Percentiles rank a stretch among this genome's conserved stretches.
Evolutionary conservation across 495 filamentous ascomycete species (phyloP).

Genomic region (Hapsidospora chrysogenum): DNA sequence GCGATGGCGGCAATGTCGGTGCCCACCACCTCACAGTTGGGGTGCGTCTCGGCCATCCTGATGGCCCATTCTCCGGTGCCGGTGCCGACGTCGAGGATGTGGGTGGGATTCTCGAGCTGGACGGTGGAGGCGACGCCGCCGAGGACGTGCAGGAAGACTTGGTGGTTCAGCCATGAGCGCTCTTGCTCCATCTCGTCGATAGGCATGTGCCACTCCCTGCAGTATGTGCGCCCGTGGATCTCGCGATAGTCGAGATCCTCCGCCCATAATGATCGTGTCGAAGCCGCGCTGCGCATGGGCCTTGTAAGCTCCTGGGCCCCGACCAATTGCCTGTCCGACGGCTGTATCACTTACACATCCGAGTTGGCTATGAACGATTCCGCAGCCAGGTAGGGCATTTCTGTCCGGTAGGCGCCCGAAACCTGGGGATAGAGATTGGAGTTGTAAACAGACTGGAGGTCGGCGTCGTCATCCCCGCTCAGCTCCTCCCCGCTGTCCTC

Average conservation of each 20-base stretch:
- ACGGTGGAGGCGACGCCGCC: slow-evolving; percentile 41
- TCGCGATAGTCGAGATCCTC: slow-evolving; percentile 35
- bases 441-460: not conserved
- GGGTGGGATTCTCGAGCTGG: slow-evolving; percentile 31
- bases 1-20: slow-evolving; percentile 50
- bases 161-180: slow-evolving; percentile 49
- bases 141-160: slow-evolving; percentile 45
- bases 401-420: too few species aligned
- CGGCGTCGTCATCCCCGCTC: not conserved
- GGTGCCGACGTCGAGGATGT: slow-evolving; percentile 54
- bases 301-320: not conserved
- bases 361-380: too few species aligned
- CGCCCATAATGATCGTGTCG: slow-evolving; percentile 41
- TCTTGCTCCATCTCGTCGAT: slow-evolving; percentile 60
- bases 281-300: slow-evolving; percentile 22
- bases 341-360: too few species aligned
- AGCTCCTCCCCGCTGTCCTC: not conserved
- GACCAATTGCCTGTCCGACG: too few species aligned
- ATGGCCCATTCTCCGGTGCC: slow-evolving; percentile 64
- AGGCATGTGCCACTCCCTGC: slow-evolving; percentile 55
- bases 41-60: slow-evolving; percentile 47
- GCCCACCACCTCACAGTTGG: slow-evolving; percentile 46
- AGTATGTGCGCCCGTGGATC: slow-evolving; percentile 56
- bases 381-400: too few species aligned
- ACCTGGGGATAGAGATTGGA: too few species aligned